phyloP scores from a whole-genome alignment of 257 asterid genomes.

The Haberlea rhodopensis region DNA sequence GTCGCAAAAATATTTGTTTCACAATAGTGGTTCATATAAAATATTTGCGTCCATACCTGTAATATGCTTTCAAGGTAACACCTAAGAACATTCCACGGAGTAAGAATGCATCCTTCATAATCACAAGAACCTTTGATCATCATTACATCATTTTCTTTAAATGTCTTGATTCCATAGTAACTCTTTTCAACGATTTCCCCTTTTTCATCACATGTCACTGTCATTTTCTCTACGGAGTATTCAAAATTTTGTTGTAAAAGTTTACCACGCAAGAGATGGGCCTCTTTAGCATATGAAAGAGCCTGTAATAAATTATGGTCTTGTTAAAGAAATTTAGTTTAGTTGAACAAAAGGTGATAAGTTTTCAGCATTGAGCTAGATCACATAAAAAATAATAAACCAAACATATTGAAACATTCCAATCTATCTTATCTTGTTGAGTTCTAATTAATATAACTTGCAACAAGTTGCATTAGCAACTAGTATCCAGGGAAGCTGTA shows the following conservation, averaged over 20 bases:
- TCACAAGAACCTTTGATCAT: slow-evolving; percentile 52
- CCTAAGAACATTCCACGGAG: slow-evolving; percentile 91
- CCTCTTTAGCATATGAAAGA: slow-evolving; percentile 85
- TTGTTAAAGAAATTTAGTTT: slow-evolving; percentile 20
- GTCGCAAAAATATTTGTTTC: slow-evolving; percentile 21
- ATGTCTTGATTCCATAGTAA: slow-evolving; percentile 47
- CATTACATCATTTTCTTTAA: slow-evolving; percentile 46
- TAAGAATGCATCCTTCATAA: slow-evolving; percentile 58
- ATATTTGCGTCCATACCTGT: slow-evolving; percentile 54
- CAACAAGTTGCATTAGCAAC: slow-evolving; percentile 11
- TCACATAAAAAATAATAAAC: slow-evolving; percentile 15
- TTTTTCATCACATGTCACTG: slow-evolving; percentile 43
- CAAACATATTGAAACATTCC: slow-evolving; percentile 17
- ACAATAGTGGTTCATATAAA: slow-evolving; percentile 20
- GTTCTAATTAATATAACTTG: not conserved
- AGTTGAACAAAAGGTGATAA: slow-evolving; percentile 17
- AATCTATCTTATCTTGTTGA: not conserved
- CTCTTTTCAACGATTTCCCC: slow-evolving; percentile 53
- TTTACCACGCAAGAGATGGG: slow-evolving; percentile 66
- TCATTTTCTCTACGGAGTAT: slow-evolving; percentile 59
- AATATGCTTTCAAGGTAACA: slow-evolving; percentile 91
- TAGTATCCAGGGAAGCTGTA: slow-evolving; percentile 3
- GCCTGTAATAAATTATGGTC: slow-evolving; percentile 48
- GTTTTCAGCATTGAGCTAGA: slow-evolving; percentile 25
- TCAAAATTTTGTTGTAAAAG: slow-evolving; percentile 66